These are phyloP conservation scores for Camelina laxa DNA, from an alignment of 345 rosid species.

Conservation along the genomic window DNA sequence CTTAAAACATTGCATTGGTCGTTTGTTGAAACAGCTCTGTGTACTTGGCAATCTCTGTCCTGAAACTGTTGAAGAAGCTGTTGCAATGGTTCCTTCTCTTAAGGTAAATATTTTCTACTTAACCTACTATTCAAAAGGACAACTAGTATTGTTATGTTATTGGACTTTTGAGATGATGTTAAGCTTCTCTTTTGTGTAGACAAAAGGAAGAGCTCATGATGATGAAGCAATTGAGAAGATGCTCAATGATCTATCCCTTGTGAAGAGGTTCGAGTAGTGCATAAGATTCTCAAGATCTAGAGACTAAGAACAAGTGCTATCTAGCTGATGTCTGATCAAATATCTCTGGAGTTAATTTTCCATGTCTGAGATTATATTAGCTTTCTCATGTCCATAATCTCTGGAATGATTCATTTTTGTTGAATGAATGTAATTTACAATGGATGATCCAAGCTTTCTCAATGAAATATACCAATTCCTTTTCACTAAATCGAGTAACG, in stretches of 20 bases:
- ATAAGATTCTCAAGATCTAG: slow-evolving; percentile 1
- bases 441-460: slow-evolving; percentile 13
- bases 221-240: slow-evolving; percentile 92
- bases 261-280: slow-evolving; percentile 80
- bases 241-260: slow-evolving; percentile 82
- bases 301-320: not conserved
- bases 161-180: slow-evolving; percentile 23
- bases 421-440: slow-evolving; percentile 11
- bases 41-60: slow-evolving; percentile 99
- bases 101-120: slow-evolving; percentile 69
- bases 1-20: slow-evolving; percentile 12
- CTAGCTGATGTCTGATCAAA: slow-evolving; percentile 8
- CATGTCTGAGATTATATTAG: slow-evolving; percentile 8
- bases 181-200: slow-evolving; percentile 52
- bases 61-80: slow-evolving; percentile 97
- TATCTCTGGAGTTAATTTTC: not conserved
- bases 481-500: not conserved
- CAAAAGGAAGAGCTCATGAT: slow-evolving; percentile 80
- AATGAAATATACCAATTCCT: not conserved
- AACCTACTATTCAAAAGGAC: not conserved
- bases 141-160: slow-evolving; percentile 10
- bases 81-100: slow-evolving; percentile 96
- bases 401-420: slow-evolving; percentile 9
- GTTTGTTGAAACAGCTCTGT: slow-evolving; percentile 71
- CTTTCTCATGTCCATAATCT: slow-evolving; percentile 3